Evolutionary conservation across 192 early-diverging fungal genomes (phyloP).

Genomic region (Helicostylum pulchrum): DNA sequence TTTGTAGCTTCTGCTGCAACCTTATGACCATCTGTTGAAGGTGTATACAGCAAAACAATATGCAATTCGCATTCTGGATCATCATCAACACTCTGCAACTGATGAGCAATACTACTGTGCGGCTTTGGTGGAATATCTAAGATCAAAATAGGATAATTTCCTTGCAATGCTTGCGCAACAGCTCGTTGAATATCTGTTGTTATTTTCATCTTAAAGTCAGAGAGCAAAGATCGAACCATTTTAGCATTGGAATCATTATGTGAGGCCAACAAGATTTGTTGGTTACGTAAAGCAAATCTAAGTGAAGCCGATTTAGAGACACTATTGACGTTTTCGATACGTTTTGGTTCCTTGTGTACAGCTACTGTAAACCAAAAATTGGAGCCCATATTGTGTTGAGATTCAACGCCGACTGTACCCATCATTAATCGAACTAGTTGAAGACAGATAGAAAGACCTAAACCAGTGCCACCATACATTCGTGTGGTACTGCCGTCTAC

Average conservation of each 20-base stretch:
- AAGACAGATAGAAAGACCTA: slow-evolving; percentile 62
- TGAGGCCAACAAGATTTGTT: slow-evolving; percentile 15
- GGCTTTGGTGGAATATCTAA: slow-evolving; percentile 25
- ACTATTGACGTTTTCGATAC: not conserved
- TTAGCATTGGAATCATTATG: slow-evolving; percentile 17
- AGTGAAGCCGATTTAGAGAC: not conserved
- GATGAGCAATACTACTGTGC: slow-evolving; percentile 15
- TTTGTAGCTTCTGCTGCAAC: slow-evolving; percentile 24
- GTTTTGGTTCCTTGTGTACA: slow-evolving; percentile 24
- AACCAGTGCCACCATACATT: slow-evolving; percentile 64
- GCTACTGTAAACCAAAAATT: slow-evolving; percentile 49
- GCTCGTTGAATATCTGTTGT: slow-evolving; percentile 23
- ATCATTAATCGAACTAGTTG: slow-evolving; percentile 60
- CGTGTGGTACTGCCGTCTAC: slow-evolving; percentile 62
- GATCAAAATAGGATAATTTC: slow-evolving; percentile 21
- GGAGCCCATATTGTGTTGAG: slow-evolving; percentile 39
- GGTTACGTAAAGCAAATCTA: not conserved
- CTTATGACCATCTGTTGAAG: slow-evolving; percentile 26
- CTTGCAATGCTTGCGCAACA: slow-evolving; percentile 17
- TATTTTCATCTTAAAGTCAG: slow-evolving; percentile 19
- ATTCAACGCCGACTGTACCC: slow-evolving; percentile 46
- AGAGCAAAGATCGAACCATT: slow-evolving; percentile 24
- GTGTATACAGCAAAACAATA: slow-evolving; percentile 27
- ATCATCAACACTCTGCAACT: slow-evolving; percentile 24
- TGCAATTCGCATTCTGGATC: slow-evolving; percentile 25